Percentiles rank a stretch among this genome's conserved stretches.
Conservation (phyloP, 768 basidiomycete species). For the Podaxis carcinomalis region DNA sequence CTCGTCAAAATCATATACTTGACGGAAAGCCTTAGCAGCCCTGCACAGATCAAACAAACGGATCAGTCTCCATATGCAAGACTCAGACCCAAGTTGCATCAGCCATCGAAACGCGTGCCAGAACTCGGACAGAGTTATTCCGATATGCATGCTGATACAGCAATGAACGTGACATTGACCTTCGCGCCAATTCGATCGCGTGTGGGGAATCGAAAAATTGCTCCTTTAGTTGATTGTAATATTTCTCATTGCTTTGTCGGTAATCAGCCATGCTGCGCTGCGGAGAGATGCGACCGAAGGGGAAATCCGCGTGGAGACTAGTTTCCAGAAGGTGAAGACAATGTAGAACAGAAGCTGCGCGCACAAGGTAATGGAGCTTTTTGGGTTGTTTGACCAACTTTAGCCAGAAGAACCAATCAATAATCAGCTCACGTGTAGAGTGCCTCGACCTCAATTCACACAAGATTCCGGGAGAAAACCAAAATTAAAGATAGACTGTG, state of each 20-base stretch:
- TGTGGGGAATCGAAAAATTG: conserved; percentile 17
- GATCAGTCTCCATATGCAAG: background rate
- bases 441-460: background rate
- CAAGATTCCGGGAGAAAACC: background rate
- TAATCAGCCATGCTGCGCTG: too few relatives aligned
- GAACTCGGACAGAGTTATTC: background rate
- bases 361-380: too few relatives aligned
- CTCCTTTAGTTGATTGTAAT: conserved; percentile 26
- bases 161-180: conserved; percentile 12
- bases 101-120: background rate
- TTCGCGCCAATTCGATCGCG: conserved; percentile 21
- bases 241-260: conserved; percentile 29
- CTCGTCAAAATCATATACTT: conserved; percentile 46
- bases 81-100: background rate
- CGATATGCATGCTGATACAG: background rate
- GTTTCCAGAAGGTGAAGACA: too few relatives aligned
- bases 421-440: background rate
- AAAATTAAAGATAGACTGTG: background rate
- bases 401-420: background rate
- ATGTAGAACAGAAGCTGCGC: too few relatives aligned
- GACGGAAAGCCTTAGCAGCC: conserved; percentile 31
- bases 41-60: conserved; percentile 14
- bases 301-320: too few relatives aligned
- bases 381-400: background rate
- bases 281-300: too few relatives aligned